phyloP scores from a whole-genome alignment of 2,329 filamentous ascomycete genomes.

The Talaromyces sp. region DNA sequence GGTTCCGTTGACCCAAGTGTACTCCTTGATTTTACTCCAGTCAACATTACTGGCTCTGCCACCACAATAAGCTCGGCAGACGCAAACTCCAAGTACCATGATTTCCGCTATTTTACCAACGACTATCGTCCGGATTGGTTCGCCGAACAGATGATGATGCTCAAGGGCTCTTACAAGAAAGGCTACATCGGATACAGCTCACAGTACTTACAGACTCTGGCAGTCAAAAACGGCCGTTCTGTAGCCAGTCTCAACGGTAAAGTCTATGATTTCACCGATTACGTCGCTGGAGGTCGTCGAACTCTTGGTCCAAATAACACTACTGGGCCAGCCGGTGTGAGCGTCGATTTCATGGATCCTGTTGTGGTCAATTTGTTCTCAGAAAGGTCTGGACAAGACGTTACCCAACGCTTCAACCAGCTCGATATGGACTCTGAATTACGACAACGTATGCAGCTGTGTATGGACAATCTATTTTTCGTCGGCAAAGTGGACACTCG shows the following conservation, averaged over 20 bases:
- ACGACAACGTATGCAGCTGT: slow-evolving; percentile 70
- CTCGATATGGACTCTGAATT: slow-evolving; percentile 57
- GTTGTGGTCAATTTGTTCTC: slow-evolving; percentile 74
- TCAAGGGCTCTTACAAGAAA: slow-evolving; percentile 78
- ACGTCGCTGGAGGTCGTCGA: slow-evolving; percentile 70
- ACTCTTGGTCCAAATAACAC: slow-evolving; percentile 57
- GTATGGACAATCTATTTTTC: slow-evolving; percentile 92
- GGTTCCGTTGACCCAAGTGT: slow-evolving; percentile 67
- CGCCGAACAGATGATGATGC: slow-evolving; percentile 75
- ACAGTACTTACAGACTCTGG: slow-evolving; percentile 70
- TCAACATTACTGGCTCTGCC: slow-evolving; percentile 69
- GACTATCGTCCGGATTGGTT: slow-evolving; percentile 90
- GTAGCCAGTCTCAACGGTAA: slow-evolving; percentile 75
- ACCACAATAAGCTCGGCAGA: slow-evolving; percentile 65
- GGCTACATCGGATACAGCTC: slow-evolving; percentile 81
- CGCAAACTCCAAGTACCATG: slow-evolving; percentile 76
- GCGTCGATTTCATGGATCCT: slow-evolving; percentile 77
- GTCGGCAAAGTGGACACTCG: slow-evolving; percentile 88
- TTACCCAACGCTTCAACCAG: slow-evolving; percentile 77
- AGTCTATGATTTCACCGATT: slow-evolving; percentile 87
- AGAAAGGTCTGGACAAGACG: slow-evolving; percentile 69
- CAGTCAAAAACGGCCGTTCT: slow-evolving; percentile 54
- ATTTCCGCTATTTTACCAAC: slow-evolving; percentile 82
- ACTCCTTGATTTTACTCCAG: slow-evolving; percentile 76
- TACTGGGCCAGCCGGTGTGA: slow-evolving; percentile 46